phyloP scores from a whole-genome alignment of 2,329 filamentous ascomycete genomes.

The Ceratocystiopsis brevicomis region DNA sequence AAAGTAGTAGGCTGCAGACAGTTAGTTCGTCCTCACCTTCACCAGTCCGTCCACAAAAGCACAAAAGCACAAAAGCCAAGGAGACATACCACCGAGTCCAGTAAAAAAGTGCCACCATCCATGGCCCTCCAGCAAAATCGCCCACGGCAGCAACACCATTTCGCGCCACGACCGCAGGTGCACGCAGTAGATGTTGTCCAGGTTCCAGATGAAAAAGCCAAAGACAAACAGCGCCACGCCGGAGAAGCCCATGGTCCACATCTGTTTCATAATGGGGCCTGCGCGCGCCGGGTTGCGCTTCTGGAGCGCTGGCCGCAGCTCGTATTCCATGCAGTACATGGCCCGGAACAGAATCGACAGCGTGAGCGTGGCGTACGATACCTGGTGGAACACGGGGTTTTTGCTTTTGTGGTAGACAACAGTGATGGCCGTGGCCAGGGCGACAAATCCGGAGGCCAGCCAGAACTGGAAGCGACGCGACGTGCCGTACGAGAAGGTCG shows the following conservation, averaged over 20 bases:
- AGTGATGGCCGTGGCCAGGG: conserved; percentile 50
- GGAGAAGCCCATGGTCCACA: conserved; percentile 56
- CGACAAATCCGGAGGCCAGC: conserved; percentile 37
- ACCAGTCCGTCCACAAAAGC: too few species aligned
- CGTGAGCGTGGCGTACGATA: conserved; percentile 56
- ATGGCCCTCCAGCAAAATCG: conserved; percentile 43
- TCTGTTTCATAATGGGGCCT: conserved; percentile 29
- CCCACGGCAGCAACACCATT: conserved; percentile 58
- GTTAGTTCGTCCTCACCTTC: neutral
- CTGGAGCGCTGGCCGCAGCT: conserved; percentile 26
- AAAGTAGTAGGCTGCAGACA: conserved; percentile 49
- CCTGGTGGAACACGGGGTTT: conserved; percentile 68
- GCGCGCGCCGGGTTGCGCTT: conserved; percentile 31
- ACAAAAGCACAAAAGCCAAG: too few species aligned
- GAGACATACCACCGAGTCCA: conserved; percentile 44
- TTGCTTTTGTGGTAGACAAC: conserved; percentile 56
- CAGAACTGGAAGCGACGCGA: conserved; percentile 22
- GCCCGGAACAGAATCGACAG: conserved; percentile 50
- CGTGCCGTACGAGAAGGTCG: conserved; percentile 54
- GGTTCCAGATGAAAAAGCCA: conserved; percentile 58
- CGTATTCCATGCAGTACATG: conserved; percentile 51
- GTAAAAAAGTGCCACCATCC: conserved; percentile 61
- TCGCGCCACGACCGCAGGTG: conserved; percentile 46
- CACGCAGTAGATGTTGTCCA: conserved; percentile 56
- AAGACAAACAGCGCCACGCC: conserved; percentile 54